Conservation (phyloP, 805 yeast species). For the Yamadazyma laniorum region DNA sequence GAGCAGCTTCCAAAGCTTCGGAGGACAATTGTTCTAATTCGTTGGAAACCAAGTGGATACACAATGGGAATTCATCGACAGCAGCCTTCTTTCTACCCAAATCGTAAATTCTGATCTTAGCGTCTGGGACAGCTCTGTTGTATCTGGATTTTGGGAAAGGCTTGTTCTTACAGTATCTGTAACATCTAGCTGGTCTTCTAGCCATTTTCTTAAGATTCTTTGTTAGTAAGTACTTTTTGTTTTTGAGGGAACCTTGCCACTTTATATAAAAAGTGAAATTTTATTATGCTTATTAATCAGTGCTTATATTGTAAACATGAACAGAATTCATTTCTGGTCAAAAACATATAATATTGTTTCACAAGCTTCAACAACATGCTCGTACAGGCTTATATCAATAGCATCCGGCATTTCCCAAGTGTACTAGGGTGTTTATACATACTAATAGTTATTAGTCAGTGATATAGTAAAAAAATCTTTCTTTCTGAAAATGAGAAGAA, state of each 20-base stretch:
- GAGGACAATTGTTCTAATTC: constrained; percentile 99
- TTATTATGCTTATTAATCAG: constrained; percentile 8
- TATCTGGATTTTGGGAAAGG: constrained; percentile 99
- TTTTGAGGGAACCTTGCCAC: neutral
- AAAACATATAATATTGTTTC: too few relatives aligned
- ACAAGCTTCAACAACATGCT: too few relatives aligned
- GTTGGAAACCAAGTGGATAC: constrained; percentile 99
- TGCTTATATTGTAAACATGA: too few relatives aligned
- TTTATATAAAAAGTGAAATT: constrained; percentile 4
- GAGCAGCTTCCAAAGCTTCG: constrained; percentile 99
- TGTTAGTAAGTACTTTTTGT: constrained; percentile 9
- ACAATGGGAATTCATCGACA: constrained; percentile 99
- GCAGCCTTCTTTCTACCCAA: constrained; percentile 99
- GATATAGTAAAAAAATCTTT: constrained; percentile 3
- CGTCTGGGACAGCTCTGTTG: constrained; percentile 99
- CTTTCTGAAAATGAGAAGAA: neutral
- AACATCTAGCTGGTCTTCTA: constrained; percentile 99
- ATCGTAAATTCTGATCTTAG: constrained; percentile 98
- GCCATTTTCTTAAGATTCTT: constrained; percentile 84
- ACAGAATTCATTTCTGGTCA: too few relatives aligned
- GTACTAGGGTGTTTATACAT: constrained; percentile 4
- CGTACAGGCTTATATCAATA: too few relatives aligned
- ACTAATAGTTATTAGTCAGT: constrained; percentile 5
- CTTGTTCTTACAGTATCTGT: constrained; percentile 99
- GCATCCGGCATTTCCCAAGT: too few relatives aligned